Conservation (phyloP, 164 flowering plant genomes). For the Chloranthus sessilifolius region DNA sequence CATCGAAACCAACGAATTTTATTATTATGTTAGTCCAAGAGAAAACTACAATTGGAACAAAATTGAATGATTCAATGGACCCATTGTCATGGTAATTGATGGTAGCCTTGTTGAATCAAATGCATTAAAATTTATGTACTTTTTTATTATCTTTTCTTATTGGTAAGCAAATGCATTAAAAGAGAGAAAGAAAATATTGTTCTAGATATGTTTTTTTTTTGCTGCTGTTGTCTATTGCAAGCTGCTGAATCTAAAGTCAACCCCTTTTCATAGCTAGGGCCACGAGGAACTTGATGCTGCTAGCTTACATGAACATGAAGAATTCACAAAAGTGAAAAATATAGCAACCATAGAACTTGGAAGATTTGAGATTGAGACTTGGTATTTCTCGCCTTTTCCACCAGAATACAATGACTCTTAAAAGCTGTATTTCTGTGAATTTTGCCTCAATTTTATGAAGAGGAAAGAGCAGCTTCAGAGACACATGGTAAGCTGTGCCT, state of each 20-base stretch:
- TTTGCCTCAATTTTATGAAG: conserved; percentile 98
- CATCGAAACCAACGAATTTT: too few relatives aligned
- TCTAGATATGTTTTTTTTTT: too few relatives aligned
- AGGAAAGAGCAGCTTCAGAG: conserved; percentile 98
- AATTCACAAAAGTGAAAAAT: conserved; percentile 96
- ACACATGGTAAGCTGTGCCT: conserved; percentile 79
- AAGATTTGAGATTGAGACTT: conserved; percentile 95
- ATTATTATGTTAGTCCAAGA: too few relatives aligned
- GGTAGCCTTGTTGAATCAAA: too few relatives aligned
- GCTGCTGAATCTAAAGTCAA: conserved; percentile 2
- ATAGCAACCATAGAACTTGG: conserved; percentile 98
- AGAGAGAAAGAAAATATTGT: too few relatives aligned
- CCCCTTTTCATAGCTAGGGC: conserved; percentile 41
- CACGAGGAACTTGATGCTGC: conserved; percentile 99
- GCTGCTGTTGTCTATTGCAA: too few relatives aligned
- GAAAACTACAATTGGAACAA: too few relatives aligned
- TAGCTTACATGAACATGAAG: conserved; percentile 96
- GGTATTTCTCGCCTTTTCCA: conserved; percentile 99
- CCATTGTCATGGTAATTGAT: too few relatives aligned
- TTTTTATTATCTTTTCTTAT: too few relatives aligned
- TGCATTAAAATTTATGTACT: too few relatives aligned
- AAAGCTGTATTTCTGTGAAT: conserved; percentile 92
- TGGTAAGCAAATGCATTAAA: too few relatives aligned
- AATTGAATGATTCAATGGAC: too few relatives aligned
- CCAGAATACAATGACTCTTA: conserved; percentile 86